phyloP scores from a whole-genome alignment of 208 protist genomes.

The Leishmania lainsoni region DNA sequence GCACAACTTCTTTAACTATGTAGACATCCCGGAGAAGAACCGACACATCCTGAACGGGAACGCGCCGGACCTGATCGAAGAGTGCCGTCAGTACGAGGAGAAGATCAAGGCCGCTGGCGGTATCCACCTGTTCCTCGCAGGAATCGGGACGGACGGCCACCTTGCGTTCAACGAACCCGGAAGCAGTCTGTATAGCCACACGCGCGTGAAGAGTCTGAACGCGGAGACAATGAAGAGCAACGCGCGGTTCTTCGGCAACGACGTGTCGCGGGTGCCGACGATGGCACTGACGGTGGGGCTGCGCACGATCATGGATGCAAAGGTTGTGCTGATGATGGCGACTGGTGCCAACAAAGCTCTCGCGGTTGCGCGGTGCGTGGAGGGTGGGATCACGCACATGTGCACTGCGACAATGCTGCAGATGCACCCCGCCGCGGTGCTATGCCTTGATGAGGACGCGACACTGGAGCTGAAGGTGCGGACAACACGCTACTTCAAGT shows the following conservation, averaged over 20 bases:
- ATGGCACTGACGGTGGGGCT: slow-evolving; percentile 96
- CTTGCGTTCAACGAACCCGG: slow-evolving; percentile 97
- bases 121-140: slow-evolving; percentile 95
- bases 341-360: slow-evolving; percentile 91
- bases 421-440: slow-evolving; percentile 78
- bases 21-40: slow-evolving; percentile 92
- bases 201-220: slow-evolving; percentile 94
- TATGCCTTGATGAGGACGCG: slow-evolving; percentile 92
- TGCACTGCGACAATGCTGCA: slow-evolving; percentile 93
- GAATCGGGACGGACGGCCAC: slow-evolving; percentile 94
- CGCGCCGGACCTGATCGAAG: slow-evolving; percentile 78
- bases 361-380: slow-evolving; percentile 88
- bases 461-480: slow-evolving; percentile 94
- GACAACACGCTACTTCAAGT: slow-evolving; percentile 95
- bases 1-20: slow-evolving; percentile 94
- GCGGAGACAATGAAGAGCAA: slow-evolving; percentile 94
- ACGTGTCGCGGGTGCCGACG: slow-evolving; percentile 91
- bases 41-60: slow-evolving; percentile 94
- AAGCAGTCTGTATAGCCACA: slow-evolving; percentile 85
- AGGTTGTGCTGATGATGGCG: slow-evolving; percentile 91
- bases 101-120: slow-evolving; percentile 89
- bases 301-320: slow-evolving; percentile 88
- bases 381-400: slow-evolving; percentile 92
- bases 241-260: slow-evolving; percentile 93
- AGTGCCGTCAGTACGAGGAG: slow-evolving; percentile 94